phyloP scores from a whole-genome alignment of 2,329 filamentous ascomycete genomes.

The Stachybotrys chlorohalonatus region DNA sequence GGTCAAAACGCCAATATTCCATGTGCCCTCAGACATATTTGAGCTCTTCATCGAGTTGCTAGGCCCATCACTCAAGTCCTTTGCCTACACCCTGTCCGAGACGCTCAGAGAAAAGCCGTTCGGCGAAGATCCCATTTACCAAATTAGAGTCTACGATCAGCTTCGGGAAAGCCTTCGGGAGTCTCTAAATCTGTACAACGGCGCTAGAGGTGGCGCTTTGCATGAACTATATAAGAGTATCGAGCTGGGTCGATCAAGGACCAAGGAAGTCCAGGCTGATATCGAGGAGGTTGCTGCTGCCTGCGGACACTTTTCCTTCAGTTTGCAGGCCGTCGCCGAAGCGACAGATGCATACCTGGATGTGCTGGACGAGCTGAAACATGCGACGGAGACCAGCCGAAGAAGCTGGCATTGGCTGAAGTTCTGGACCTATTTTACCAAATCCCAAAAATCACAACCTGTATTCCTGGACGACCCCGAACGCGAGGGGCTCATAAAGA shows the following conservation, averaged over 20 bases:
- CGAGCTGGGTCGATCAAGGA: slow-evolving; percentile 58
- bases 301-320: slow-evolving; percentile 94
- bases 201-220: slow-evolving; percentile 66
- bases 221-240: slow-evolving; percentile 73
- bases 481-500: slow-evolving; percentile 27
- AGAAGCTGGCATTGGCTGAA: slow-evolving; percentile 78
- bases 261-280: slow-evolving; percentile 75
- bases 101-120: slow-evolving; percentile 85
- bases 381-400: slow-evolving; percentile 51
- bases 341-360: slow-evolving; percentile 78
- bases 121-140: slow-evolving; percentile 53
- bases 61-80: slow-evolving; percentile 89
- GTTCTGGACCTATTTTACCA: slow-evolving; percentile 51
- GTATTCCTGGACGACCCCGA: slow-evolving; percentile 29
- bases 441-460: slow-evolving; percentile 4
- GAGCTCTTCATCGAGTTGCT: slow-evolving; percentile 80
- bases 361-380: slow-evolving; percentile 77
- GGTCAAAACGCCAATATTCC: slow-evolving; percentile 28
- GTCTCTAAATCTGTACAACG: slow-evolving; percentile 71
- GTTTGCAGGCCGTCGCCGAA: slow-evolving; percentile 80
- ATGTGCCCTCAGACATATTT: slow-evolving; percentile 75
- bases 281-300: slow-evolving; percentile 97
- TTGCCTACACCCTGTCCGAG: slow-evolving; percentile 84
- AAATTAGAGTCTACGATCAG: slow-evolving; percentile 68
- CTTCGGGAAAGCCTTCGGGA: slow-evolving; percentile 73